Conservation (phyloP, 441 rosid genomes). For the Geranium incanum region DNA sequence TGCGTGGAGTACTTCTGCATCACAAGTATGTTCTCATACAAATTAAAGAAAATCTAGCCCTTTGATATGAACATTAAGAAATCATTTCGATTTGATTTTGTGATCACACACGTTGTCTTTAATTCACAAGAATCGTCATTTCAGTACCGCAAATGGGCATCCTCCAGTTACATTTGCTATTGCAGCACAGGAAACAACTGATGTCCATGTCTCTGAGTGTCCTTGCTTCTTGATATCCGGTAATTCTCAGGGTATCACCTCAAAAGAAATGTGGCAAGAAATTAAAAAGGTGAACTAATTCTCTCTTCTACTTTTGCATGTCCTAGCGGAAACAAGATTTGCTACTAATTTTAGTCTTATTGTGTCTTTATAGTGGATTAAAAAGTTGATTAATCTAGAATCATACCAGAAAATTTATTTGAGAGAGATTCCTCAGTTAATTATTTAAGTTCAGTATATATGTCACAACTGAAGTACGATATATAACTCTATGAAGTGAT, state of each 20-base stretch:
- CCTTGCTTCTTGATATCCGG: slow-evolving; percentile 58
- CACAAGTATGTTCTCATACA: slow-evolving; percentile 51
- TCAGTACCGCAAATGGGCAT: slow-evolving; percentile 68
- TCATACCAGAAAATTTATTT: too few species aligned
- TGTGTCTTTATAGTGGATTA: too few species aligned
- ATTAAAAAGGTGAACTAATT: slow-evolving; percentile 43
- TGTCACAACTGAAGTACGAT: not conserved
- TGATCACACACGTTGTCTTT: slow-evolving; percentile 1
- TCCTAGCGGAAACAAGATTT: too few species aligned
- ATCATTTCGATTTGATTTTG: slow-evolving; percentile 3
- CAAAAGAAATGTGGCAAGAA: slow-evolving; percentile 74
- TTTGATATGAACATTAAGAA: slow-evolving; percentile 14
- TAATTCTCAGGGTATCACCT: slow-evolving; percentile 35
- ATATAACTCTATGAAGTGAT: not conserved
- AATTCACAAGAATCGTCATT: slow-evolving; percentile 19
- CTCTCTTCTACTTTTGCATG: not conserved
- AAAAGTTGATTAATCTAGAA: too few species aligned
- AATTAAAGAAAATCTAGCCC: slow-evolving; percentile 10
- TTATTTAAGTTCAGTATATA: not conserved
- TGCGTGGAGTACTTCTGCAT: slow-evolving; percentile 58
- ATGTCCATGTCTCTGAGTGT: slow-evolving; percentile 57
- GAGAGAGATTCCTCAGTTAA: too few species aligned
- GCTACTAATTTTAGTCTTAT: too few species aligned
- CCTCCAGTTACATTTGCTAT: slow-evolving; percentile 66
- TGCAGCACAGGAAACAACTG: slow-evolving; percentile 55